phyloP scores from a whole-genome alignment of 495 filamentous ascomycete genomes.

The Aspergillus carlsbadensis region DNA sequence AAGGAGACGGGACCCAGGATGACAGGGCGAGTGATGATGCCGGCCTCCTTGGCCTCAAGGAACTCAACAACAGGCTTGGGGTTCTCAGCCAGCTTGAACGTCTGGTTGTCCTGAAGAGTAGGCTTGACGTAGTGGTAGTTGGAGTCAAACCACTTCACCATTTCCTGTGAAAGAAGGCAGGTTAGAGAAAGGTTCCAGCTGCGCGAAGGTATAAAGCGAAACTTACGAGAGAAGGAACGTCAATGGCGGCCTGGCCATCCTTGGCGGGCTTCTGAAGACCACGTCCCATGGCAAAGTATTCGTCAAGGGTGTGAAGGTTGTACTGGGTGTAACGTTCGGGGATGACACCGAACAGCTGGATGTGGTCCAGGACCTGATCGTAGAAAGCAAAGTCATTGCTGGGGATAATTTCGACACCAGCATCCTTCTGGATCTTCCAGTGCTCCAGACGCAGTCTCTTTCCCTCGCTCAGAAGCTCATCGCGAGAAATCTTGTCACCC shows the following conservation, averaged over 20 bases:
- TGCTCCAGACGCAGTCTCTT: conserved; percentile 94
- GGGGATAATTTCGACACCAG: conserved; percentile 93
- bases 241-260: conserved; percentile 62
- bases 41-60: conserved; percentile 95
- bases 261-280: conserved; percentile 81
- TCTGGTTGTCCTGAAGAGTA: conserved; percentile 92
- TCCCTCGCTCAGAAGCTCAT: conserved; percentile 85
- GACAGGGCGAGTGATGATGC: conserved; percentile 88
- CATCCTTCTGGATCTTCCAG: conserved; percentile 99
- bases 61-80: conserved; percentile 95
- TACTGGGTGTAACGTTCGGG: conserved; percentile 88
- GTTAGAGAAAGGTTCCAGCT: background rate
- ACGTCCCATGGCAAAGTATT: conserved; percentile 99
- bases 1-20: conserved; percentile 95
- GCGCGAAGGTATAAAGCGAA: background rate
- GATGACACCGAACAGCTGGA: conserved; percentile 93
- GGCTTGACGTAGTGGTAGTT: conserved; percentile 99
- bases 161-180: conserved; percentile 64
- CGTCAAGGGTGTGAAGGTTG: conserved; percentile 82
- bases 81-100: conserved; percentile 79
- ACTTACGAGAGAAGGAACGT: conserved; percentile 79
- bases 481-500: conserved; percentile 86
- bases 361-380: conserved; percentile 97
- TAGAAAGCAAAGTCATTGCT: conserved; percentile 99
- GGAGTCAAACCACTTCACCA: conserved; percentile 99